Percentiles rank a stretch among this genome's conserved stretches.
These are phyloP conservation scores for Fraxinus cuspidata DNA, from an alignment of 257 asterid species.

Conservation along the genomic window DNA sequence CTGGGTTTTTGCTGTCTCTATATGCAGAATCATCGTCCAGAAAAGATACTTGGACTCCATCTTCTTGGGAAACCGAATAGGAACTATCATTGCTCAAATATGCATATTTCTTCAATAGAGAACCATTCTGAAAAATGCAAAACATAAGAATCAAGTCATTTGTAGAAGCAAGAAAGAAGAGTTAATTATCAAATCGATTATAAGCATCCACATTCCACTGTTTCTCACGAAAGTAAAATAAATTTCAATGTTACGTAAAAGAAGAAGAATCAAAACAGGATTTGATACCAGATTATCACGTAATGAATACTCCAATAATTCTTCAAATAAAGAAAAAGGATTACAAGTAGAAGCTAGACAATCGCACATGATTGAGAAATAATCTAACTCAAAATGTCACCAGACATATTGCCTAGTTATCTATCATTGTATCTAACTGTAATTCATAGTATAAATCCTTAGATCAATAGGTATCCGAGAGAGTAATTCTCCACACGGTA, in stretches of 20 bases:
- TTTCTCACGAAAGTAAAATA: not conserved
- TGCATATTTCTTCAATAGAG: conserved; percentile 69
- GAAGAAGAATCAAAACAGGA: not conserved
- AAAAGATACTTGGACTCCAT: conserved; percentile 76
- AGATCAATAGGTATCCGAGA: not conserved
- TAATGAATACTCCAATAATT: not conserved
- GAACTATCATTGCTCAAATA: conserved; percentile 88
- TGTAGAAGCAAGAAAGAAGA: conserved; percentile 14
- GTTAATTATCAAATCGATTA: not conserved
- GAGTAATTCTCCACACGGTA: not conserved
- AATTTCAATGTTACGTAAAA: not conserved
- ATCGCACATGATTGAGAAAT: not conserved
- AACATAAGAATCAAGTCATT: conserved; percentile 31
- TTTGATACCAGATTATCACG: not conserved
- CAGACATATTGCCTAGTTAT: not conserved
- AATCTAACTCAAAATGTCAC: not conserved
- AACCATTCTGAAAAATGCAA: conserved; percentile 66
- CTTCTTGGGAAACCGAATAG: conserved; percentile 74
- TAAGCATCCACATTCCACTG: conserved; percentile 3
- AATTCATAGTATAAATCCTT: not conserved
- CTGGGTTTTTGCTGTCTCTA: conserved; percentile 38
- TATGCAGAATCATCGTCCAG: conserved; percentile 47
- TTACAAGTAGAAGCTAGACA: not conserved
- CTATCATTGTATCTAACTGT: not conserved
- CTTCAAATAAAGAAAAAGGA: not conserved